phyloP scores from a whole-genome alignment of 177 flowering plant genomes.

The Vitis hybrid region DNA sequence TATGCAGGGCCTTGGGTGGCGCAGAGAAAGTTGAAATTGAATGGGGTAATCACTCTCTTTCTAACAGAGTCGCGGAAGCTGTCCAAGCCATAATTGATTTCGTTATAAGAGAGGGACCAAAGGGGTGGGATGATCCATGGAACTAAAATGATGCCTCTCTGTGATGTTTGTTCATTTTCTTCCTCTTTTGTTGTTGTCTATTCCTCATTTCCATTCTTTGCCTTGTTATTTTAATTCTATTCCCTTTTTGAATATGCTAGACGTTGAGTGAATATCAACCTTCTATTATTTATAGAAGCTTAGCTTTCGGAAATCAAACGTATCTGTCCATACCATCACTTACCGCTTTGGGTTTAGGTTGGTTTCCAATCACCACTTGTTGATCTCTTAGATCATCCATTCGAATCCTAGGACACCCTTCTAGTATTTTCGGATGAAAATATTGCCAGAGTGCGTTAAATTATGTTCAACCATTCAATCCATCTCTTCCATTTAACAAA shows the following conservation, averaged over 20 bases:
- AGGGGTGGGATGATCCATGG: constrained; percentile 99
- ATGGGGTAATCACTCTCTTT: constrained; percentile 89
- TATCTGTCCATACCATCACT: too few species aligned
- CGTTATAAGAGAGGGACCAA: constrained; percentile 71
- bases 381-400: too few species aligned
- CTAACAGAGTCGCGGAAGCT: constrained; percentile 73
- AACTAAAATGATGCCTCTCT: constrained; percentile 24
- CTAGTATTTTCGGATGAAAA: too few species aligned
- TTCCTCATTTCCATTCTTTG: neutral
- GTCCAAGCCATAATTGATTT: constrained; percentile 74
- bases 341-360: too few species aligned
- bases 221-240: too few species aligned
- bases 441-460: too few species aligned
- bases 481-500: too few species aligned
- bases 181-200: neutral
- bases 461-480: too few species aligned
- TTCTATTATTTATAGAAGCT: neutral
- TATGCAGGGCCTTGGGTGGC: constrained; percentile 89
- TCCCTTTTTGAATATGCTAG: neutral
- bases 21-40: constrained; percentile 97
- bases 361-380: too few species aligned
- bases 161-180: neutral
- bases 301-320: too few species aligned
- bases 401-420: too few species aligned
- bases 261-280: neutral